These are phyloP conservation scores for Penicillium taxi DNA, from an alignment of 495 filamentous ascomycete species.

Conservation along the genomic window DNA sequence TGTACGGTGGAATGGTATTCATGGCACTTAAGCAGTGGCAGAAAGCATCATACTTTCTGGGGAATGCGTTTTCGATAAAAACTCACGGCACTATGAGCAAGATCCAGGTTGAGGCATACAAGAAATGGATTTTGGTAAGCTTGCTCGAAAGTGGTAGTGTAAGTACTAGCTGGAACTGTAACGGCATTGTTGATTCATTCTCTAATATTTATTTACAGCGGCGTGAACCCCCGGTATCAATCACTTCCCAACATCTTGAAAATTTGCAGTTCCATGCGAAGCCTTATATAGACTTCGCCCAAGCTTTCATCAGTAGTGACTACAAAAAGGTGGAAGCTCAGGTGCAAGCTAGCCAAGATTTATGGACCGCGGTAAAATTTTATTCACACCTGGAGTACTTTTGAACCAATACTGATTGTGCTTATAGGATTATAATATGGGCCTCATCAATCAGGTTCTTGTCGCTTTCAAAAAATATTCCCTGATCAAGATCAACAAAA, in stretches of 20 bases:
- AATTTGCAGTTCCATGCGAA: constrained; percentile 51
- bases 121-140: constrained; percentile 82
- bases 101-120: constrained; percentile 84
- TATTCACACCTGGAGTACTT: not conserved
- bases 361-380: constrained; percentile 54
- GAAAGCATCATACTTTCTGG: constrained; percentile 62
- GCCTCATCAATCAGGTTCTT: constrained; percentile 47
- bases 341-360: constrained; percentile 41
- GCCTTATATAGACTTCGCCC: constrained; percentile 62
- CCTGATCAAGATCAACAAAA: constrained; percentile 36
- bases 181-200: not conserved
- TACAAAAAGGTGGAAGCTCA: constrained; percentile 51
- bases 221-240: constrained; percentile 34
- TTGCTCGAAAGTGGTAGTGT: constrained; percentile 65
- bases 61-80: constrained; percentile 59
- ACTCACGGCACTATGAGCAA: constrained; percentile 51
- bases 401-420: constrained; percentile 4
- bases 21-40: constrained; percentile 64
- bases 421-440: constrained; percentile 50
- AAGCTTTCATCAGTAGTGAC: constrained; percentile 56
- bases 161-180: constrained; percentile 15
- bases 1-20: constrained; percentile 71
- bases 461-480: constrained; percentile 39
- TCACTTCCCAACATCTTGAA: constrained; percentile 44
- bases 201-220: constrained; percentile 27